Conservation (phyloP, 2,329 filamentous ascomycete species). For the Phialophora macrospora region DNA sequence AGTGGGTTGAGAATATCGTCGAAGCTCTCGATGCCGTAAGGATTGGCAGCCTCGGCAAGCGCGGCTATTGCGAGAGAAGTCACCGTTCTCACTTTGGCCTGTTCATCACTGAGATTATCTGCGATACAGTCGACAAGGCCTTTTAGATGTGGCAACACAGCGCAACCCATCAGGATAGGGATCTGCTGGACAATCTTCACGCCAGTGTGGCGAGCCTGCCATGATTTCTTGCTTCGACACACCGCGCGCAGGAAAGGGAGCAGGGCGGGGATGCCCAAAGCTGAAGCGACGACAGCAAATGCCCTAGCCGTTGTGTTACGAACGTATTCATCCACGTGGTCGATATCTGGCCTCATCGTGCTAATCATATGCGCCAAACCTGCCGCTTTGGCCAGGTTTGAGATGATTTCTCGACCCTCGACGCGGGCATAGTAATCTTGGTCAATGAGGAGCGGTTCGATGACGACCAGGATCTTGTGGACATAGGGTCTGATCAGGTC, state of each 20-base stretch:
- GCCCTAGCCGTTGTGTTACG: slow-evolving; percentile 96
- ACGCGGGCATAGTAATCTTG: slow-evolving; percentile 99
- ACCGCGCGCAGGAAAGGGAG: slow-evolving; percentile 94
- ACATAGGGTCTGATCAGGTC: slow-evolving; percentile 95
- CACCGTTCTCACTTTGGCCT: slow-evolving; percentile 96
- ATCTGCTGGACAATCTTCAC: slow-evolving; percentile 99
- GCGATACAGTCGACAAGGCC: slow-evolving; percentile 95
- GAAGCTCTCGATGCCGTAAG: slow-evolving; percentile 98
- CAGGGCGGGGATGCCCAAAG: slow-evolving; percentile 91
- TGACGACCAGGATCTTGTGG: slow-evolving; percentile 98
- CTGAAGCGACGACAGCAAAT: slow-evolving; percentile 95
- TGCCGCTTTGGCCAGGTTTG: slow-evolving; percentile 94
- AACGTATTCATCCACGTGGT: slow-evolving; percentile 97
- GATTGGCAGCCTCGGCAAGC: slow-evolving; percentile 92
- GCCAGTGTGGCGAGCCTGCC: slow-evolving; percentile 96
- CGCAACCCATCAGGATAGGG: slow-evolving; percentile 97
- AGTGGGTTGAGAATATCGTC: slow-evolving; percentile 96
- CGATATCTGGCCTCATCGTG: slow-evolving; percentile 98
- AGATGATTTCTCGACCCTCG: slow-evolving; percentile 97
- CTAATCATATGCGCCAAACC: slow-evolving; percentile 99
- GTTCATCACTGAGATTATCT: slow-evolving; percentile 94
- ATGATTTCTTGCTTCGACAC: slow-evolving; percentile 97
- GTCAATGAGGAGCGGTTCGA: slow-evolving; percentile 97
- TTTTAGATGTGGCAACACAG: slow-evolving; percentile 91
- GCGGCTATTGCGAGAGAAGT: slow-evolving; percentile 94